Evolutionary conservation across 352 stramenopile genomes (phyloP), one percentile per base, ranked within the genome.

Genomic region (Globisporangium heterothallicum): DNA sequence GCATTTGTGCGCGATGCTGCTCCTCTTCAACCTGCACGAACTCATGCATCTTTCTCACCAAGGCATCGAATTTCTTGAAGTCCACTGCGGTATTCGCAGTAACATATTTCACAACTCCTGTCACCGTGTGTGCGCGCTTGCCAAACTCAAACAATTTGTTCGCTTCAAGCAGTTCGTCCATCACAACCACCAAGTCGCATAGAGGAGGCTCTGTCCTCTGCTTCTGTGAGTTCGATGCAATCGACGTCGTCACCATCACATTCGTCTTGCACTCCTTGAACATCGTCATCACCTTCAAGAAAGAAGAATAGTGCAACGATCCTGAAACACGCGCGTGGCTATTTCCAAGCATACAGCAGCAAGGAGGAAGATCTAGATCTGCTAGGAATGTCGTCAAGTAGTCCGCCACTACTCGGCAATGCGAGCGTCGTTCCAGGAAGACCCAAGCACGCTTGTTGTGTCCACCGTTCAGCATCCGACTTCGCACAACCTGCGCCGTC

Each of bases 181-280:
- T 89, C 27, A 86, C 59, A 3, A 92, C 59, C 5, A 94, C 70
- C 7, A 92, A 63, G 30, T 88, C 79, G 43, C 79, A 91, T 5
- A 45, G 46, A 12, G 77, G 74, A 3, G 77, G 68, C 19, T 72
- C 52, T 10, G 71, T 56, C 2, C 61, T 58, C 29, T 74, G 52
- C 41, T 75, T 73, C 42, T 79, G 68, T 4, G 78, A 84, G 7
- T 42, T 71, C 3, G 69, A 72, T 3, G 70, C 64, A n/a, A 94
- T 73, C 4, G 80, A 88, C 3, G 84, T 94, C 3, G 84, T 87
- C 29, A 94, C 84, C 49, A 94, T 60, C 9, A 94, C 65, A 14
- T 76, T 84, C 6, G 65, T 84, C n/a, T 68, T 48, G 4, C 63
- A 61, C 7, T 58, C 66, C 6, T 57, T 62, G 24, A 94, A 88